phyloP scores from a whole-genome alignment of 2,329 filamentous ascomycete species.

The Penicillium sp. region DNA sequence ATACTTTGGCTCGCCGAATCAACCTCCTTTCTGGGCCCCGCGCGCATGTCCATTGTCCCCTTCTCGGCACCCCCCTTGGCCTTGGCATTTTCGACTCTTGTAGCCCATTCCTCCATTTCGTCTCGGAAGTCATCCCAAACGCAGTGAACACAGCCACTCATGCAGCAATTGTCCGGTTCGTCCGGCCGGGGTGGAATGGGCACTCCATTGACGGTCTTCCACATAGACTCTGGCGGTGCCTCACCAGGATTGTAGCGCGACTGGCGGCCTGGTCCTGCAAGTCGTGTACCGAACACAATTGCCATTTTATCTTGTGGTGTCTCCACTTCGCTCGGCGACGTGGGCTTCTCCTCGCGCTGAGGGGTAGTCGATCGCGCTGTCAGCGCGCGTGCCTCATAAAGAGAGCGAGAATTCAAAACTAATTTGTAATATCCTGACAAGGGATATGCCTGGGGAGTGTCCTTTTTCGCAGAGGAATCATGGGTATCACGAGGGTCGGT shows the following conservation, averaged over 20 bases:
- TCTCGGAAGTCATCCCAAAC: conserved; percentile 93
- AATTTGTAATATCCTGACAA: conserved; percentile 47
- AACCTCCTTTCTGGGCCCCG: conserved; percentile 41
- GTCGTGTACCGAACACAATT: conserved; percentile 77
- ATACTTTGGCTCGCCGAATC: conserved; percentile 59
- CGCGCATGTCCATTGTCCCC: conserved; percentile 30
- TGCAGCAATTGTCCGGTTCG: conserved; percentile 98
- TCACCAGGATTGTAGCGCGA: conserved; percentile 56
- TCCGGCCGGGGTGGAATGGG: conserved; percentile 77
- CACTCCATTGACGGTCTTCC: conserved; percentile 68
- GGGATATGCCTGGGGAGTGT: conserved; percentile 37
- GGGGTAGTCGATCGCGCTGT: conserved; percentile 16
- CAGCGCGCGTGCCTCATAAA: conserved; percentile 20
- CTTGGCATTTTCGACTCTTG: conserved; percentile 61
- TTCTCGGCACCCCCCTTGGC: conserved; percentile 31
- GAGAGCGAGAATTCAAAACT: conserved; percentile 36
- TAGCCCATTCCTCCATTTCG: conserved; percentile 86
- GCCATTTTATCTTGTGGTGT: conserved; percentile 52
- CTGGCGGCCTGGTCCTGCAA: conserved; percentile 68
- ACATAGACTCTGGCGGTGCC: conserved; percentile 57
- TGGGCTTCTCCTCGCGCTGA: conserved; percentile 17
- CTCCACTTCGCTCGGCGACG: conserved; percentile 21
- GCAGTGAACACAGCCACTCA: conserved; percentile 97
- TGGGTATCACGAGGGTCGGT: conserved; percentile 11
- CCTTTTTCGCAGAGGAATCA: conserved; percentile 9